phyloP scores from a whole-genome alignment of 768 basidiomycete genomes.

The Floccularia luteovirens region DNA sequence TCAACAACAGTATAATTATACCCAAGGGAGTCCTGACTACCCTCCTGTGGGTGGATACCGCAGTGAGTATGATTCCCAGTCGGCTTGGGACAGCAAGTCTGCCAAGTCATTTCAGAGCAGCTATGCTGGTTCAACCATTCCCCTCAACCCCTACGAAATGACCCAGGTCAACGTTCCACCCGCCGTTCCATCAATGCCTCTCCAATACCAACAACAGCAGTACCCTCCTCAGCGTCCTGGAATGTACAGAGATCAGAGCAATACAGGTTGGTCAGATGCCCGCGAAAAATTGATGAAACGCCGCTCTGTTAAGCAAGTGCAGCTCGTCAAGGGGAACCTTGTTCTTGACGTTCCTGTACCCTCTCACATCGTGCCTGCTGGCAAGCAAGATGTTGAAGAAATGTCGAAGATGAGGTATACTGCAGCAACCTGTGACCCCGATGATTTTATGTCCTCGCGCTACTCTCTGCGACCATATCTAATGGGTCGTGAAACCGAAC shows the following conservation, averaged over 20 bases:
- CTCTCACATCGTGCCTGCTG: constrained; percentile 66
- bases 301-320: constrained; percentile 71
- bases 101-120: constrained; percentile 58
- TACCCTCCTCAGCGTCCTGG: constrained; percentile 57
- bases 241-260: constrained; percentile 37
- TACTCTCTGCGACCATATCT: constrained; percentile 79
- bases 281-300: constrained; percentile 80
- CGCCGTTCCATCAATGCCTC: constrained; percentile 45
- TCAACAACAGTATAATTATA: constrained; percentile 14
- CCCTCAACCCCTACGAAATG: constrained; percentile 64
- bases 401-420: constrained; percentile 84
- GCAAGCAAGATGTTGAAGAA: constrained; percentile 57
- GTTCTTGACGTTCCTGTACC: constrained; percentile 82
- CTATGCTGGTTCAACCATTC: constrained; percentile 63
- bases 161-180: constrained; percentile 30
- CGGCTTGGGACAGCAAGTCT: constrained; percentile 44
- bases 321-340: constrained; percentile 75
- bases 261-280: constrained; percentile 56
- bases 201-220: constrained; percentile 43
- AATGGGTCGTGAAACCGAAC: constrained; percentile 74
- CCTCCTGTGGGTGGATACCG: constrained; percentile 23
- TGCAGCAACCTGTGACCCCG: constrained; percentile 84
- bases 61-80: constrained; percentile 31
- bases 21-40: constrained; percentile 23
- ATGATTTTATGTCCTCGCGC: constrained; percentile 73